A percentile compares a stretch with the other conserved stretches of the same genome.
phyloP scores from a whole-genome alignment of 2,329 filamentous ascomycete species.

The Phyllosticta paracitricarpa region DNA sequence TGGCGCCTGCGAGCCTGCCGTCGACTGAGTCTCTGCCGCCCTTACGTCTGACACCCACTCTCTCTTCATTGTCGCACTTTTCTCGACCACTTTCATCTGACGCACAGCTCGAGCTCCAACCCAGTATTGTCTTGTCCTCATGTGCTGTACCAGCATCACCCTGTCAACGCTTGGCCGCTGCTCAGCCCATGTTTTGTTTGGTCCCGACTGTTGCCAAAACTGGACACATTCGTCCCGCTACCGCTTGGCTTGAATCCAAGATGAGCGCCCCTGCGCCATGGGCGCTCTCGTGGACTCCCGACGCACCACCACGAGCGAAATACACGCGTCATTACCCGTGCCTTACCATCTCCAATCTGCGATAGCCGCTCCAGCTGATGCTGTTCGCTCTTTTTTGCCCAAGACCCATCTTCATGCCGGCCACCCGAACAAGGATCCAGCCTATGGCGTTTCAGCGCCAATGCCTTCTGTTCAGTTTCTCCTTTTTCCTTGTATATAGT shows the following conservation, averaged over 20 bases:
- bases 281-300: not conserved
- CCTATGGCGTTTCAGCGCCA: not conserved
- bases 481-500: not conserved
- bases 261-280: not conserved
- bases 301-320: not conserved
- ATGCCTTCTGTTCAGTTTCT: not conserved
- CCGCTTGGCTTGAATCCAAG: not conserved
- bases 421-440: not conserved
- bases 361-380: not conserved
- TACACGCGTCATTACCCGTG: not conserved
- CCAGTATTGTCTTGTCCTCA: not conserved
- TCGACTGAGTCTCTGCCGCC: not conserved
- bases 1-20: not conserved
- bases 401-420: not conserved
- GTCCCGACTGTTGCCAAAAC: not conserved
- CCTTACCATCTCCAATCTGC: not conserved
- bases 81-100: not conserved
- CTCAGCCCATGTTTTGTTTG: not conserved
- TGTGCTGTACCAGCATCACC: not conserved
- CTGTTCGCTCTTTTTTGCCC: not conserved
- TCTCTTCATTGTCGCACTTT: not conserved
- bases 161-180: not conserved
- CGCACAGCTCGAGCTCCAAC: not conserved
- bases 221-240: not conserved
- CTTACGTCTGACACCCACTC: not conserved